These are phyloP conservation scores for Fusarium sp. DNA, from an alignment of 2,329 filamentous ascomycete species.

Conservation along the genomic window DNA sequence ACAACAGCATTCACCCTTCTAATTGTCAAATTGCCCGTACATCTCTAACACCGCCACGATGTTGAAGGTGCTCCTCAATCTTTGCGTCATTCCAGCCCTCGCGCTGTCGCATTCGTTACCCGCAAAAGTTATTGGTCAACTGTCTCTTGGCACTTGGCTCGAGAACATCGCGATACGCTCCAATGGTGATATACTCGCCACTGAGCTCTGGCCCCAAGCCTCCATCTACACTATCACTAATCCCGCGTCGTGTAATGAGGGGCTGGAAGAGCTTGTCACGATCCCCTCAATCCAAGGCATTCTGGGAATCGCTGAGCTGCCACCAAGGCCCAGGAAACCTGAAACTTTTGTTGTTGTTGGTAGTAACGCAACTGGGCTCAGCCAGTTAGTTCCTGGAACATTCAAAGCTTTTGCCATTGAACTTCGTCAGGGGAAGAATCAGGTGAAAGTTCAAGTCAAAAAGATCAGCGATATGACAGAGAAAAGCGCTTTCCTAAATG, in stretches of 20 bases:
- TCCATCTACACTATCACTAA: background rate
- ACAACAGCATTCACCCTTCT: background rate
- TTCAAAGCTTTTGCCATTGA: conserved; percentile 16
- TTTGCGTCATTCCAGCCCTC: background rate
- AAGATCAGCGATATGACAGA: conserved; percentile 18
- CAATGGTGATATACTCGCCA: background rate
- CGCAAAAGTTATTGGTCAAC: conserved; percentile 3
- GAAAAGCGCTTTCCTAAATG: conserved; percentile 20
- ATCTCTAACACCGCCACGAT: background rate
- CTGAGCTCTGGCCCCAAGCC: conserved; percentile 11
- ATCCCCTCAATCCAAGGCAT: conserved; percentile 7
- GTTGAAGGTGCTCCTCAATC: background rate
- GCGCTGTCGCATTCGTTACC: background rate
- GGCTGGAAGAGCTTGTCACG: background rate
- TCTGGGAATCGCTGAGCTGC: conserved; percentile 9
- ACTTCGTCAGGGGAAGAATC: background rate
- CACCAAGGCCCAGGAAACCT: background rate
- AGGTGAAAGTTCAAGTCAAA: background rate
- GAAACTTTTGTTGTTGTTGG: conserved; percentile 19
- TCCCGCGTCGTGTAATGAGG: background rate
- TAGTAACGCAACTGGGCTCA: conserved; percentile 13
- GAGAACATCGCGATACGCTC: background rate
- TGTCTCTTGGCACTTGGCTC: conserved; percentile 6
- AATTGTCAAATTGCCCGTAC: no score
- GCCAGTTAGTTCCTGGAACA: conserved; percentile 4